A percentile compares a stretch with the other conserved stretches of the same genome.
Evolutionary conservation across 192 early-diverging fungal genomes (phyloP).

Genomic region (Phlyctochytrium arcticum): DNA sequence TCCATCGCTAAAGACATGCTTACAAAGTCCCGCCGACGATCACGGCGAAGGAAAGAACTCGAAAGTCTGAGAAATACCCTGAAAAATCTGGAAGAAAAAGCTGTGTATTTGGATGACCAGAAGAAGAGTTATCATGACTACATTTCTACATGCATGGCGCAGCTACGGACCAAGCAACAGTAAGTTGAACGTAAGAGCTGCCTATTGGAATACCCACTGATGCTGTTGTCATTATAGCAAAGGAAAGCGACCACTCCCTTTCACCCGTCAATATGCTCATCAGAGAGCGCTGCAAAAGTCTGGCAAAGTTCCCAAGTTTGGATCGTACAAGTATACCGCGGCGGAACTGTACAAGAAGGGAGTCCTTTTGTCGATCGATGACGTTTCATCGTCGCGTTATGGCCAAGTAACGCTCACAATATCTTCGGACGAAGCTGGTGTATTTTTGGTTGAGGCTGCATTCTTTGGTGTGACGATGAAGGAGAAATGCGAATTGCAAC

Average conservation of each 20-base stretch:
- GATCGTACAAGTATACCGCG: conserved; percentile 97
- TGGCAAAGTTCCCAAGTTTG: conserved; percentile 89
- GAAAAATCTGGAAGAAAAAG: conserved; percentile 78
- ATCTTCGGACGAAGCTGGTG: conserved; percentile 85
- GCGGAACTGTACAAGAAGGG: conserved; percentile 89
- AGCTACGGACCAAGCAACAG: conserved; percentile 69
- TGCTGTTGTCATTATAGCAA: conserved; percentile 35
- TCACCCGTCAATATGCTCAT: conserved; percentile 96
- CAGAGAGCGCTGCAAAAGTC: conserved; percentile 74
- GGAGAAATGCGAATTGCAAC: conserved; percentile 71
- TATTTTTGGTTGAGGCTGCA: conserved; percentile 84
- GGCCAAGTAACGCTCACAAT: conserved; percentile 85
- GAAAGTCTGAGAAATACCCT: conserved; percentile 74
- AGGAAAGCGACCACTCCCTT: conserved; percentile 66
- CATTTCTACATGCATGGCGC: conserved; percentile 81
- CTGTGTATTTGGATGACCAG: conserved; percentile 78
- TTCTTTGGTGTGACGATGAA: conserved; percentile 58
- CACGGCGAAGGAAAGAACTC: conserved; percentile 71
- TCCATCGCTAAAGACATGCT: conserved; percentile 90
- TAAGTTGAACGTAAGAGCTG: not conserved
- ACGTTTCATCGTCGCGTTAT: conserved; percentile 79
- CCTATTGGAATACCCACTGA: not conserved
- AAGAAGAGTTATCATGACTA: conserved; percentile 89
- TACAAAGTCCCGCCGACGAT: conserved; percentile 82
- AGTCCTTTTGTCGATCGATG: conserved; percentile 82